Evolutionary conservation across 257 asterid species (phyloP).

Genomic region (Gardenia jasminoides): DNA sequence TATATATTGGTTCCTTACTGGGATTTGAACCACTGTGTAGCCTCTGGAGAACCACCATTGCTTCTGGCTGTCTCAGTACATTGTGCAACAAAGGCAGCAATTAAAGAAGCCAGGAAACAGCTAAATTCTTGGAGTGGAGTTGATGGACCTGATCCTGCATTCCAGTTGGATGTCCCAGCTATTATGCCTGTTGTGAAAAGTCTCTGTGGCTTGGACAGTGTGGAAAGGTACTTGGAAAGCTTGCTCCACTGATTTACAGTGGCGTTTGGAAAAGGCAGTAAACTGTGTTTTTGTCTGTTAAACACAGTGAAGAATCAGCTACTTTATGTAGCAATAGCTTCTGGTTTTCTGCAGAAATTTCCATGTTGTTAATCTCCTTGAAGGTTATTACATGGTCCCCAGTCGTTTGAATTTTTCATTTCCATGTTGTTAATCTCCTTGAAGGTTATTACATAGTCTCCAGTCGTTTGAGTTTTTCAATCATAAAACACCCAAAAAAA

Average conservation of each 20-base stretch:
- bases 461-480: too few relatives aligned
- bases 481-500: too few relatives aligned
- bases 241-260: conserved; percentile 15
- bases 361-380: too few relatives aligned
- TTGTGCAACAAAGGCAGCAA: conserved; percentile 77
- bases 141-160: conserved; percentile 39
- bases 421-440: too few relatives aligned
- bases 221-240: conserved; percentile 44
- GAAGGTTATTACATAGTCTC: too few relatives aligned
- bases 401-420: too few relatives aligned
- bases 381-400: too few relatives aligned
- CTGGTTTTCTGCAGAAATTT: too few relatives aligned
- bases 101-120: conserved; percentile 64
- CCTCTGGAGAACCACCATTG: conserved; percentile 83
- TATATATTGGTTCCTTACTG: not conserved
- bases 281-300: too few relatives aligned
- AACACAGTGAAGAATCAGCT: too few relatives aligned
- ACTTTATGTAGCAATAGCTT: too few relatives aligned
- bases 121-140: conserved; percentile 49
- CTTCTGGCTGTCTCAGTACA: conserved; percentile 73
- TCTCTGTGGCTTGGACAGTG: conserved; percentile 55
- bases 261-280: too few relatives aligned
- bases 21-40: conserved; percentile 31
- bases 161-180: conserved; percentile 65
- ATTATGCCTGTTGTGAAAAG: conserved; percentile 66